Evolutionary conservation across 2,329 filamentous ascomycete genomes (phyloP), one percentile per base, ranked within the genome.

Genomic region (Botryotinia calthae): DNA sequence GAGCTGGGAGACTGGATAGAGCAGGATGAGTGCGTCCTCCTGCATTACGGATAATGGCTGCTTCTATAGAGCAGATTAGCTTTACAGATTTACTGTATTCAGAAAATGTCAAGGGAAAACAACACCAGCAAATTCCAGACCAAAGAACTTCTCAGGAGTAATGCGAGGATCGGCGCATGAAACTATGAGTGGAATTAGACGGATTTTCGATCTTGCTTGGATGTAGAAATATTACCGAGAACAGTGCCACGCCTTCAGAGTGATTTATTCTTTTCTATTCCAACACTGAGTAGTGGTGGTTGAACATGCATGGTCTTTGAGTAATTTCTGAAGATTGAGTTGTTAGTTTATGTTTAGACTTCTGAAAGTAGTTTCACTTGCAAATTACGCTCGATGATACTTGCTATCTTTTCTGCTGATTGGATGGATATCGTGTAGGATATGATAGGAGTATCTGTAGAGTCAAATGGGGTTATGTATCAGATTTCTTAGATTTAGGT

Each of bases 41-140:
- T 25, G 72, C 75, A n/a, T 76, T 76, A 5, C 75, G 69, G 4
- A 77, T 56, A 28, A 75, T 72, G 20, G 74, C 72, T 31, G 72
- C 72, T 61, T 72, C 75, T 74, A 42, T 37, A 6, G 12, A 16
- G 10, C 8, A 34, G 4, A 10, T 44, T 28, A 72, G 18, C 12
- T 14, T 22, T 6, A 7, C 1, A 9, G 9, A 4, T 28, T 22
- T 28, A 22, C 44, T n/a, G 6, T 44, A 14, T 44, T 44, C 42
- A 44, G 42, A 44, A 16, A 16, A 14, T 16, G 12, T 44, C 42
- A 44, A 71, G 16, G 12, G n/a, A 56, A 58, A 42, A 25, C 1
- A 28, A n/a, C 31, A 72, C 74, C 73, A n/a, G 54, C 48, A 64
- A 73, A 71, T n/a, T 74, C 67, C 10, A 76, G 42, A 65, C 54